A percentile compares a stretch with the other conserved stretches of the same genome.
These are phyloP conservation scores for Styphnolobium japonicum DNA, from an alignment of 306 rosid species.

Conservation along the genomic window DNA sequence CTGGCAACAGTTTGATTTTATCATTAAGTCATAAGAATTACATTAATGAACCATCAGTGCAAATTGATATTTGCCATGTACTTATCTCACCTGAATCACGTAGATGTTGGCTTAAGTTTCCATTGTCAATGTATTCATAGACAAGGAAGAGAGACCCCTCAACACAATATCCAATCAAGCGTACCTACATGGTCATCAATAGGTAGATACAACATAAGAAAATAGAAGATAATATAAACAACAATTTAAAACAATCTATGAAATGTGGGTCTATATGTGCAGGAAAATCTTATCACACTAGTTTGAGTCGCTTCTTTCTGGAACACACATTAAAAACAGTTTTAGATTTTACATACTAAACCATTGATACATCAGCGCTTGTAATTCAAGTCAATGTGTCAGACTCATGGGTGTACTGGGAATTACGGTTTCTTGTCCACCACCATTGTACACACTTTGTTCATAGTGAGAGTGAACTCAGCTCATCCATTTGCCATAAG, in stretches of 20 bases:
- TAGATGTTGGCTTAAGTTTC: conserved; percentile 68
- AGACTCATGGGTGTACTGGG: too few relatives aligned
- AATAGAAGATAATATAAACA: not conserved
- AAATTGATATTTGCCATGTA: not conserved
- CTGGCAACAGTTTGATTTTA: conserved; percentile 36
- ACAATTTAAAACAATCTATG: not conserved
- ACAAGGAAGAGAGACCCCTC: conserved; percentile 83
- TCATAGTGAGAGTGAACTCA: too few relatives aligned
- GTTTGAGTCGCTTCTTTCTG: not conserved
- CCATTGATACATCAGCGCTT: not conserved
- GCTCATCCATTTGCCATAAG: too few relatives aligned
- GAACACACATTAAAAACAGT: not conserved
- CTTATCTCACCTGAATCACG: conserved; percentile 66
- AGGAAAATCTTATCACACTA: not conserved
- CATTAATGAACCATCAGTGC: not conserved
- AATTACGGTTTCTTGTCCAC: not conserved
- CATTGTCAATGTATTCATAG: conserved; percentile 59
- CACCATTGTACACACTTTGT: not conserved
- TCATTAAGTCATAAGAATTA: not conserved
- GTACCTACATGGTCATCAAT: conserved; percentile 43
- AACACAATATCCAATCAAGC: conserved; percentile 86
- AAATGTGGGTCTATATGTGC: not conserved
- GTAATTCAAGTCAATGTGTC: too few relatives aligned
- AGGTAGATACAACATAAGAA: not conserved
- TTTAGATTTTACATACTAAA: not conserved